Percentiles rank a stretch among this genome's conserved stretches.
These are phyloP conservation scores for Fusarium cyanostomum DNA, from an alignment of 2,329 filamentous ascomycete genomes.

Conservation along the genomic window DNA sequence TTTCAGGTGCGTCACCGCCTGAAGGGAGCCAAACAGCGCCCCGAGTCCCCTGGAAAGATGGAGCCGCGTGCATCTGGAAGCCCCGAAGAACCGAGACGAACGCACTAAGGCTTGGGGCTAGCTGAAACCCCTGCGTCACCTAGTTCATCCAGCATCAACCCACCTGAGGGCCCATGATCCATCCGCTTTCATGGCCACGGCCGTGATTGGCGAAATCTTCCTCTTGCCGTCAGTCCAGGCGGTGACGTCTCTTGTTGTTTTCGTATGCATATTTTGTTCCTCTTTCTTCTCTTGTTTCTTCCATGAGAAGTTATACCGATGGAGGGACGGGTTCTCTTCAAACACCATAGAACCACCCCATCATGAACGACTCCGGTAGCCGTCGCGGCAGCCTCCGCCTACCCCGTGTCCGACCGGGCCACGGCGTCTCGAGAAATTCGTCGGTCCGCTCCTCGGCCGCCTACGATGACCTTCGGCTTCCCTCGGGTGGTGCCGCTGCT, in stretches of 20 bases:
- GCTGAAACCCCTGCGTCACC: neutral
- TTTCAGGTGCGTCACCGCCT: neutral
- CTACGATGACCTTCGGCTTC: conserved; percentile 35
- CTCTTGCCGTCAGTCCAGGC: conserved; percentile 13
- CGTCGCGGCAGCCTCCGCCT: conserved; percentile 44
- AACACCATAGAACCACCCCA: conserved; percentile 13
- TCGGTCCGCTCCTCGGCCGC: conserved; percentile 41
- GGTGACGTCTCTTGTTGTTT: conserved; percentile 23
- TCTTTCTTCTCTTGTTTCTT: neutral
- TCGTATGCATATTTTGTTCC: neutral
- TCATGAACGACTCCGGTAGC: conserved; percentile 41
- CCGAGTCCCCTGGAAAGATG: conserved; percentile 23
- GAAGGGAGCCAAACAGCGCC: too few relatives aligned
- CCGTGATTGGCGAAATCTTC: conserved; percentile 39
- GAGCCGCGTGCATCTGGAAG: conserved; percentile 23
- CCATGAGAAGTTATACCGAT: neutral
- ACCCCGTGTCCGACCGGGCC: conserved; percentile 38
- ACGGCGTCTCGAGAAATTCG: conserved; percentile 30
- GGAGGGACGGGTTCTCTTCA: conserved; percentile 13
- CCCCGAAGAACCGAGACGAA: conserved; percentile 5
- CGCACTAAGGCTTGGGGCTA: conserved; percentile 5
- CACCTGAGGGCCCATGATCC: conserved; percentile 33
- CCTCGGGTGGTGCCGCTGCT: conserved; percentile 22
- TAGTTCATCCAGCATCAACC: conserved; percentile 27
- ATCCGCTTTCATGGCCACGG: conserved; percentile 24